Evolutionary conservation across 208 protist genomes (phyloP), one percentile per base, ranked within the genome.

Genomic region (Balamuthia mandrillaris): DNA sequence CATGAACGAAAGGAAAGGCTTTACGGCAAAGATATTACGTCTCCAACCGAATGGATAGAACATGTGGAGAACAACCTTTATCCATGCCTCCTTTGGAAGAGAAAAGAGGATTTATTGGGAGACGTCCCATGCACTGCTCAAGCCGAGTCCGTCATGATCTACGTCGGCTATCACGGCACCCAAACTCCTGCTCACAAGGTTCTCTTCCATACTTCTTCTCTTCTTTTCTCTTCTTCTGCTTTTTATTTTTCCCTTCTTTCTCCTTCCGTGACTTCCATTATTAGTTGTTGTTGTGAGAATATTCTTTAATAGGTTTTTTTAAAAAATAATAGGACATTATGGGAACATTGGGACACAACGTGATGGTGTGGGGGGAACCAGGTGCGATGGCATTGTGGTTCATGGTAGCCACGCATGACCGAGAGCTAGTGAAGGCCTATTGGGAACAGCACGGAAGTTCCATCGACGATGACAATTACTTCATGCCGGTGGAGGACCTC

Each of bases 311-410:
- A n/a, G n/a, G n/a, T n/a, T n/a, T n/a, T n/a, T n/a, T n/a, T n/a
- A n/a, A n/a, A n/a, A n/a, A n/a, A n/a, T n/a, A n/a, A n/a, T n/a
- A 75, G 65, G 65, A 75, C 42, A 75, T 75, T 31, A 75, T 75
- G 65, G 65, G 65, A 21, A 75, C 65, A n/a, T 33, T 75, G 35
- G 65, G 65, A 37, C 65, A 75, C 65, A 75, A 75, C 16, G 65
- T 75, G 65, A 75, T 75, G 65, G 41, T 75, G 6, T 75, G 65
- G 65, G 4, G 24, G 16, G 65, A 75, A 44, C 1, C 5, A 24
- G 39, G 37, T 24, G 65, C 65, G 27, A 54, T 54, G 27, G 65
- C 65, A 37, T 37, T 75, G 65, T 75, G 65, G 65, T 54, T 75
- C 41, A 51, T 75, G 6, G 65, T 44, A 18, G 1, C 39, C 4